These are phyloP conservation scores for Aureobasidium leucospermi DNA, from an alignment of 2,329 filamentous ascomycete species.

Conservation along the genomic window DNA sequence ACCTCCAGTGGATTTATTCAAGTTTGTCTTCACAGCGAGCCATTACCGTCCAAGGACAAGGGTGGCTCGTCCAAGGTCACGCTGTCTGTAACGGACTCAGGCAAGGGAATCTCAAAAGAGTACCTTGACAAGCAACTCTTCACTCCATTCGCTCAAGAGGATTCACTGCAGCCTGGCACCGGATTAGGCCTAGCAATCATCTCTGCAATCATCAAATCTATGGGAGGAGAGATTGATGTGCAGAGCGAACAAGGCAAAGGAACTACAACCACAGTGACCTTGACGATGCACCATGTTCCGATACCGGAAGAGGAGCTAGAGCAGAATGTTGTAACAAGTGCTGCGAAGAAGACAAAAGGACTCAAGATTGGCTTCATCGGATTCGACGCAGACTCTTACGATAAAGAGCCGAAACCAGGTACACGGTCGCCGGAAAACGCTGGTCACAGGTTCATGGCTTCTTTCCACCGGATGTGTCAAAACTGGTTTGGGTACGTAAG, in stretches of 20 bases:
- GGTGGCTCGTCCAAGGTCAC: background rate
- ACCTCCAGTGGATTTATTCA: constrained; percentile 35
- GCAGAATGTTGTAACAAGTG: constrained; percentile 4
- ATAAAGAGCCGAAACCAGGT: background rate
- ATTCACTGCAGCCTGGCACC: constrained; percentile 51
- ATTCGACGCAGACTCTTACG: constrained; percentile 2
- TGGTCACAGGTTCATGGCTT: constrained; percentile 6
- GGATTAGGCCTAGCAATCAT: constrained; percentile 62
- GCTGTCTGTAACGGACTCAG: constrained; percentile 51
- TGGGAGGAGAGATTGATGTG: constrained; percentile 54
- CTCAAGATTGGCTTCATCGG: constrained; percentile 7
- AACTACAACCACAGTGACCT: constrained; percentile 28
- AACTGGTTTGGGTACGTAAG: constrained; percentile 1
- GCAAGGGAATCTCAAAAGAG: constrained; percentile 56
- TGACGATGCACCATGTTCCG: constrained; percentile 5
- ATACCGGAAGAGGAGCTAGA: background rate
- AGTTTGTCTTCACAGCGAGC: constrained; percentile 19
- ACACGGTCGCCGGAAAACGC: constrained; percentile 4
- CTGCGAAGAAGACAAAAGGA: background rate
- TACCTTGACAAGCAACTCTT: constrained; percentile 57
- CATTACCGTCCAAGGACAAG: background rate
- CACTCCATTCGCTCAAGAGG: constrained; percentile 58
- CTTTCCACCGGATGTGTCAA: constrained; percentile 10
- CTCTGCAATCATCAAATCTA: constrained; percentile 48
- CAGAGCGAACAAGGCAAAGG: constrained; percentile 46